Percentiles rank a stretch among this genome's conserved stretches.
phyloP scores from a whole-genome alignment of 371 early-diverging fungal genomes.

The Saksenaea vasiformis region DNA sequence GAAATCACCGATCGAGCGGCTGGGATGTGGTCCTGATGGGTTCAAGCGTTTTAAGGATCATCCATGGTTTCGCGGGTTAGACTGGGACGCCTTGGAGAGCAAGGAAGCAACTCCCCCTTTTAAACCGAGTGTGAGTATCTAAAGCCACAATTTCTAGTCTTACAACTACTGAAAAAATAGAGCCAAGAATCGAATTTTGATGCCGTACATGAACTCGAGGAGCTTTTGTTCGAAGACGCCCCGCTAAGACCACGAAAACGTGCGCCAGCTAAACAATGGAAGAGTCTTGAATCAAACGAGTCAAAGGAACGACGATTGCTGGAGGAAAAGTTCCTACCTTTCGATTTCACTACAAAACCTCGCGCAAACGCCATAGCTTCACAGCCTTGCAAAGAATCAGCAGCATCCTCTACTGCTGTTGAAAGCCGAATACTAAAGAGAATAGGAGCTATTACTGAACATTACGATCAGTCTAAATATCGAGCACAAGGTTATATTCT shows the following conservation, averaged over 20 bases:
- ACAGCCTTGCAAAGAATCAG: neutral
- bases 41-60: conserved; percentile 57
- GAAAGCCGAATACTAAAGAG: conserved; percentile 15
- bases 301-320: conserved; percentile 25
- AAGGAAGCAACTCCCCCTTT: conserved; percentile 62
- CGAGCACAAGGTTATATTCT: conserved; percentile 23
- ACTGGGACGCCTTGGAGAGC: conserved; percentile 57
- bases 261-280: neutral
- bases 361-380: neutral
- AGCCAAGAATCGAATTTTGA: conserved; percentile 78
- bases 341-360: conserved; percentile 1
- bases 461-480: conserved; percentile 25
- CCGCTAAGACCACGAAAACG: conserved; percentile 57
- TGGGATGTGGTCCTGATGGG: conserved; percentile 54
- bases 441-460: conserved; percentile 22
- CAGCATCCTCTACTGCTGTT: neutral
- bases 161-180: neutral
- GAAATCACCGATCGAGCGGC: conserved; percentile 55
- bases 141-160: conserved; percentile 11
- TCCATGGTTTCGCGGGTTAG: conserved; percentile 61
- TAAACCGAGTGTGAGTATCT: conserved; percentile 39
- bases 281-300: conserved; percentile 28
- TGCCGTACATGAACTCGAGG: conserved; percentile 93
- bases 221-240: conserved; percentile 87
- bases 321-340: conserved; percentile 27